Base-by-base conservation (phyloP, 176 grass and related monocot species). In the Elaeis guineensis region DNA sequence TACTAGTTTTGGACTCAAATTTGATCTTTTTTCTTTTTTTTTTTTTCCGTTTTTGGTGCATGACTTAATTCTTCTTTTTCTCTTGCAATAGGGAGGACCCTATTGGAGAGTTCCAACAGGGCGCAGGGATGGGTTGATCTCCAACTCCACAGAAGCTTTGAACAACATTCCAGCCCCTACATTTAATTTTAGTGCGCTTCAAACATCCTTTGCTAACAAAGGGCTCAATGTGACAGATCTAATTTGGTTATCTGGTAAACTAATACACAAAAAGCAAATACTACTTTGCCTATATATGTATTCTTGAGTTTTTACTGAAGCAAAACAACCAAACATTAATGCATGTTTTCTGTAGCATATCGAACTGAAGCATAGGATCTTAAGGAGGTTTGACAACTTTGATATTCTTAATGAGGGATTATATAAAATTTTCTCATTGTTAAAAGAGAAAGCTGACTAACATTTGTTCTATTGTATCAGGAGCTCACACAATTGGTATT, bases 401-500 rank as follows among this genome's bases (percentile, higher is more conserved):
- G 28, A 5, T 6, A 30, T 30, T 30, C n/a, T n/a, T 30, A 6
- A 30, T 30, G 6, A 30, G 5, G 28, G 5, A 6, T 57, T 14
- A 9, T 8, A 17, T 29, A 3, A 20, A 16, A 24, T 23, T 51
- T 18, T 19, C 21, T 44, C 5, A 19, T 62, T 62, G 3, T 52
- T 72, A 25, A 14, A 17, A 3, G 16, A 29, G 61, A 53, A 1
- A 51, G 53, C 25, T 15, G 9, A 6, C 35, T 4, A 49, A 51
- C 9, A 62, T 22, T 58, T 30, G 17, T 54, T 23, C 50, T 44
- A 48, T 14, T 3, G 35, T 8, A 29, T 54, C 72, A 98, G 93
- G 87, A 19, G 81, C 79, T 54, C 93, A 98, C 79, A 92, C 93
- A 6, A 92, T 98, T 51, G 87, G 93, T 65, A 82, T 98, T 22